Evolutionary conservation across 352 stramenopile species (phyloP), one percentile per base, ranked within the genome.

Genomic region (Phytophthora sp.): DNA sequence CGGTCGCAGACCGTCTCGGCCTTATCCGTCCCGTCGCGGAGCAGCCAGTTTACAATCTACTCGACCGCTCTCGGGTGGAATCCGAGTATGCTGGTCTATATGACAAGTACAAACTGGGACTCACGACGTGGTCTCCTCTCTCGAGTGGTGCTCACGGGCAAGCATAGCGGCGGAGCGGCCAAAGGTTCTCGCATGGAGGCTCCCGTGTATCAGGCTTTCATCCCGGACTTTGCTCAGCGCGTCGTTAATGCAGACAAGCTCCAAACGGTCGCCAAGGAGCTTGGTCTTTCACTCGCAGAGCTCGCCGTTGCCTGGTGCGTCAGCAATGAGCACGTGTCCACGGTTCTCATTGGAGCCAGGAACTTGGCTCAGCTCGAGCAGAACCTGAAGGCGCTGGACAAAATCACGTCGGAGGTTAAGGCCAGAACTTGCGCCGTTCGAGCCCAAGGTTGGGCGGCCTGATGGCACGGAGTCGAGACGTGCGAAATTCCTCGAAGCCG

Each of bases 131-230:
- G 58, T 68, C 57, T 7, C 66, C 60, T 5, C 63, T 91, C 0
- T 68, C 70, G 1, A 77, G 68, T 12, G 84, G 82, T 84, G 16
- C 62, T 93, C 7, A 89, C 82, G n/a, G 80, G 80, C 50, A 93
- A 93, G 66, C 88, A 91, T 73, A 74, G 61, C 64, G 33, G 55
- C 3, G 76, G 64, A 15, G 67, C 65, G 16, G 63, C 53, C 12
- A 57, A 75, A 3, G 76, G 61, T 21, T 76, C 55, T 4, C 74
- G 62, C n/a, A 30, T 76, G 39, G 63, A 61, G 21, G 73, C 8
- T 26, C 16, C 45, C 3, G 9, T 53, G 45, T 53, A 49, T 26
- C 47, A 56, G 59, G 18, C 21, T 8, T 60, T 38, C 5, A 29
- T 27, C 1, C 55, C 64, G 29, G 42, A 72, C 29, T 51, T 73